These are phyloP conservation scores for Bolboschoenus planiculmis DNA, from an alignment of 176 grass and related monocot species.

Conservation along the genomic window DNA sequence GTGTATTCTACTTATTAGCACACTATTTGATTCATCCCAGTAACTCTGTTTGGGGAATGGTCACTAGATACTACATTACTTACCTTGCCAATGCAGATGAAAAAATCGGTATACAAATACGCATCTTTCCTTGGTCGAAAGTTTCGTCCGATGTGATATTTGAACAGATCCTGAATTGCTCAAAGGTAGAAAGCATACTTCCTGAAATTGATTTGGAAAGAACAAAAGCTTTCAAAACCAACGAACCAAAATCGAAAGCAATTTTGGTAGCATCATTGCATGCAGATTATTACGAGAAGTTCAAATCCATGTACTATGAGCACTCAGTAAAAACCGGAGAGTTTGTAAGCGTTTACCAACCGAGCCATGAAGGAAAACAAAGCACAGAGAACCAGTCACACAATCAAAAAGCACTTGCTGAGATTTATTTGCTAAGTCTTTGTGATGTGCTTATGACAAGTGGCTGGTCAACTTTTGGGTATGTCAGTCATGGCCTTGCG, in stretches of 20 bases:
- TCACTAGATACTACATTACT: conserved; percentile 32
- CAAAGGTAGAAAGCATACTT: conserved; percentile 22
- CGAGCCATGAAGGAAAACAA: conserved; percentile 40
- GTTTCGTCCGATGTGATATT: conserved; percentile 22
- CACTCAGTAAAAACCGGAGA: neutral
- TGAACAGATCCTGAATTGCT: conserved; percentile 29
- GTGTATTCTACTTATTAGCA: conserved; percentile 28
- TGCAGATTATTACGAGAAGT: conserved; percentile 26
- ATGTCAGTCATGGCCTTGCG: conserved; percentile 36
- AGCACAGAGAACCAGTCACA: conserved; percentile 13
- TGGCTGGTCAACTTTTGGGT: conserved; percentile 46
- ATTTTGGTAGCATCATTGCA: conserved; percentile 34
- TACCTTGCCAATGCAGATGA: conserved; percentile 21
- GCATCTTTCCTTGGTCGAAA: conserved; percentile 1
- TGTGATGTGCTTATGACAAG: conserved; percentile 36
- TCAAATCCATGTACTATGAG: conserved; percentile 39
- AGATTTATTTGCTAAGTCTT: conserved; percentile 53
- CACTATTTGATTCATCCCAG: conserved; percentile 46
- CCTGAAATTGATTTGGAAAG: conserved; percentile 13
- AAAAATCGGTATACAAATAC: conserved; percentile 42
- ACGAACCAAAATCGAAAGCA: neutral
- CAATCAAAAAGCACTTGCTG: conserved; percentile 55
- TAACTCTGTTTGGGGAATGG: conserved; percentile 38
- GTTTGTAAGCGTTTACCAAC: conserved; percentile 35
- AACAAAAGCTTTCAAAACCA: neutral